Conservation (phyloP, 2,329 filamentous ascomycete species). For the Seiridium cupressi region DNA sequence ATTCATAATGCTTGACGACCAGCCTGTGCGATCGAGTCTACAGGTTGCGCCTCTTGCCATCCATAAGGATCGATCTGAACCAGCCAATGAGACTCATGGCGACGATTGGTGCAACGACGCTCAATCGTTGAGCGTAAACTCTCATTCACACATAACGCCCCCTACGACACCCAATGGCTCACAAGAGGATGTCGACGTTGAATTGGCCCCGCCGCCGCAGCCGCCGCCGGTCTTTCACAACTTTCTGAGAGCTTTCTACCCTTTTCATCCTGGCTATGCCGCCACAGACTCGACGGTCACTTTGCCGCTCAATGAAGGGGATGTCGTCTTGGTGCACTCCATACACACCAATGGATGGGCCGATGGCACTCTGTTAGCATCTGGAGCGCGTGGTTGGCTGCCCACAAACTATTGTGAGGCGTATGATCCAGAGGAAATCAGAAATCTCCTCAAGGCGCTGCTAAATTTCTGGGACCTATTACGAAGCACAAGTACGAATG, state of each 20-base stretch:
- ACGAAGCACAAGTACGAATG: conserved; percentile 72
- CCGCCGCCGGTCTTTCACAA: conserved; percentile 78
- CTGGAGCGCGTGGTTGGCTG: conserved; percentile 88
- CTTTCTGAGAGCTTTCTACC: conserved; percentile 91
- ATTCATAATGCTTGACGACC: conserved; percentile 46
- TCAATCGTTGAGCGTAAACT: conserved; percentile 37
- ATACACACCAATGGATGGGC: conserved; percentile 99
- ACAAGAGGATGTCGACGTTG: conserved; percentile 50
- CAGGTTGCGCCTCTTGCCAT: conserved; percentile 60
- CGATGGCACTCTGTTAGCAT: conserved; percentile 84
- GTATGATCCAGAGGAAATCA: conserved; percentile 87
- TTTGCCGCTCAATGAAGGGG: conserved; percentile 82
- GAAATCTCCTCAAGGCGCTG: conserved; percentile 78
- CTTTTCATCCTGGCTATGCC: conserved; percentile 78
- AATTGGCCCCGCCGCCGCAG: conserved; percentile 34
- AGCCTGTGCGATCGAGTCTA: conserved; percentile 54
- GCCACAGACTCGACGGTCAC: conserved; percentile 85
- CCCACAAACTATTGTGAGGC: conserved; percentile 98
- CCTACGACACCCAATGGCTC: conserved; percentile 72
- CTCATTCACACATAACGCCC: conserved; percentile 68
- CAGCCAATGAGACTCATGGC: conserved; percentile 22
- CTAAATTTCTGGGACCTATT: conserved; percentile 92
- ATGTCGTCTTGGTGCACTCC: conserved; percentile 91
- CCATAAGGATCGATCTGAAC: conserved; percentile 38
- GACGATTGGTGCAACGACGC: conserved; percentile 21